Percentiles rank a stretch among this genome's conserved stretches.
These are phyloP conservation scores for Chlorophyllum brunneum DNA, from an alignment of 768 basidiomycete genomes.

Conservation along the genomic window DNA sequence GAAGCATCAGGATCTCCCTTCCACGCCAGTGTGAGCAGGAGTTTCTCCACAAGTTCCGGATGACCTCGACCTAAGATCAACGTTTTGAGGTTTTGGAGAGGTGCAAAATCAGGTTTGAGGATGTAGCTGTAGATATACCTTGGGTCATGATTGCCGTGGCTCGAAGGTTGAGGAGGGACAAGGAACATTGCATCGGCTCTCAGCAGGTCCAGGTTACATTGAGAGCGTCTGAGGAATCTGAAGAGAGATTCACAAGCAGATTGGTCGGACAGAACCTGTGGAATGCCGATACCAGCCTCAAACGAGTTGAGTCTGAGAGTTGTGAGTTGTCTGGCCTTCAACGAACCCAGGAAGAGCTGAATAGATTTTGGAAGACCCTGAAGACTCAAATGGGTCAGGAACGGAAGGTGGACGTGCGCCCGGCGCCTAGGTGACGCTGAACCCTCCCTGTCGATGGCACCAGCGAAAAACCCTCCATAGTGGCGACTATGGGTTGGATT, in stretches of 20 bases:
- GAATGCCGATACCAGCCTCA: conserved; percentile 10
- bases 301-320: conserved; percentile 9
- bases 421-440: conserved; percentile 8
- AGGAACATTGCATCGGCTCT: conserved; percentile 12
- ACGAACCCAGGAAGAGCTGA: conserved; percentile 4
- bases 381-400: conserved; percentile 8
- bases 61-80: conserved; percentile 11
- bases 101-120: conserved; percentile 9
- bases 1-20: conserved; percentile 4
- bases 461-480: background rate
- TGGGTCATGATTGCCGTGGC: background rate
- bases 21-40: conserved; percentile 11
- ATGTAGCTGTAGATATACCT: conserved; percentile 11
- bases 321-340: conserved; percentile 3
- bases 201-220: conserved; percentile 6
- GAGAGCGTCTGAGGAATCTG: conserved; percentile 11
- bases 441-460: background rate
- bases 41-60: conserved; percentile 9
- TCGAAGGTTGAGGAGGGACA: conserved; percentile 8
- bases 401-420: conserved; percentile 8
- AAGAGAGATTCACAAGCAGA: conserved; percentile 10
- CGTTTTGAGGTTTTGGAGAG: conserved; percentile 7
- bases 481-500: background rate
- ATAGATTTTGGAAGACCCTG: conserved; percentile 11
- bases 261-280: conserved; percentile 9